Percentiles rank a stretch among this genome's conserved stretches.
phyloP scores from a whole-genome alignment of 306 rosid species.

The Cyclanthera cordifolia region DNA sequence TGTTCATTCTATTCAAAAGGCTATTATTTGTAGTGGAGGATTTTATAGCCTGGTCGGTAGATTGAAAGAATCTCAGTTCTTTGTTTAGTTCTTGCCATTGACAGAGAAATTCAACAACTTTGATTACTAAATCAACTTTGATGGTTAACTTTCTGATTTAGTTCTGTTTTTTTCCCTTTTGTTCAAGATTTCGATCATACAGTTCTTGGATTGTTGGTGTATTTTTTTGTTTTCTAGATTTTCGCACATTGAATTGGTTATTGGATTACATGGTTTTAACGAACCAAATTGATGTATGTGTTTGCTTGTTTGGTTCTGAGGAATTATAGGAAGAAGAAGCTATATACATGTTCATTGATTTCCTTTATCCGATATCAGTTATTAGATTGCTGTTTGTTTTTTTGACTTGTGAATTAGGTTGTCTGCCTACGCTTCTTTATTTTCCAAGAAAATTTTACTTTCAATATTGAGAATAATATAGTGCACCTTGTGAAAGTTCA shows the following conservation, averaged over 20 bases:
- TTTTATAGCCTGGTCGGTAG: conserved; percentile 83
- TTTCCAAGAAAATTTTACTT: not conserved
- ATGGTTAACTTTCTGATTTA: not conserved
- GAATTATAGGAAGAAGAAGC: not conserved
- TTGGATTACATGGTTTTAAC: conserved; percentile 7
- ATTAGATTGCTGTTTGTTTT: too few species aligned
- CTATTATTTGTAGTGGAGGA: conserved; percentile 52
- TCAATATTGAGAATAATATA: not conserved
- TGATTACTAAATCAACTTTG: too few species aligned
- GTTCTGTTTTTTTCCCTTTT: not conserved
- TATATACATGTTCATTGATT: not conserved
- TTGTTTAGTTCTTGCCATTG: conserved; percentile 45
- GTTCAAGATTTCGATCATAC: not conserved
- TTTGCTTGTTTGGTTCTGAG: not conserved
- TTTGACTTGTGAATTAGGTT: not conserved
- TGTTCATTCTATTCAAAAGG: too few species aligned
- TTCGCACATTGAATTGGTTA: too few species aligned
- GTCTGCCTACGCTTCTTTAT: not conserved
- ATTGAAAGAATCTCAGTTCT: conserved; percentile 65
- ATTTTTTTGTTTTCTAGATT: too few species aligned
- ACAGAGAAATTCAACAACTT: conserved; percentile 62
- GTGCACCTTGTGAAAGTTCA: not conserved
- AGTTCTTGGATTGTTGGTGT: not conserved
- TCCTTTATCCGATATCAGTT: not conserved
- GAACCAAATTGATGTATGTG: too few species aligned